Conservation (phyloP, 192 early-diverging fungal genomes). For the Coemansia umbellata region DNA sequence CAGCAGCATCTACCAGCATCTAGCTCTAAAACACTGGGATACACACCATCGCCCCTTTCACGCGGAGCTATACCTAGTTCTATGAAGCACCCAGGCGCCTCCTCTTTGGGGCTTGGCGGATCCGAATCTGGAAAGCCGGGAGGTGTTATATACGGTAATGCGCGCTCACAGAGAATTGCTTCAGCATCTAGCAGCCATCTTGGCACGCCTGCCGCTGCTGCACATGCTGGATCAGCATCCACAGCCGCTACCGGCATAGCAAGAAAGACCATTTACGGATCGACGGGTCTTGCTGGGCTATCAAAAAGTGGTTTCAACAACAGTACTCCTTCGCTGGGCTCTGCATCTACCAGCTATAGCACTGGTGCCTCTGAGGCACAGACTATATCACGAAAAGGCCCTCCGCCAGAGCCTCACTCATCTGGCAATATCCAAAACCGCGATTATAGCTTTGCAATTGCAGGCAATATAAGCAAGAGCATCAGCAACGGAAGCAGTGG, state of each 20-base stretch:
- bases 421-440: conserved; percentile 12
- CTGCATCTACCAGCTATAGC: neutral
- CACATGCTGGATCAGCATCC: conserved; percentile 4
- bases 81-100: neutral
- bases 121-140: neutral
- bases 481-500: conserved; percentile 3
- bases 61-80: neutral
- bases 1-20: neutral
- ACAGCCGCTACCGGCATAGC: conserved; percentile 3
- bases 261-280: conserved; percentile 47
- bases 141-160: conserved; percentile 24
- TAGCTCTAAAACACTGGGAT: neutral
- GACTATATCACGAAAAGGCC: conserved; percentile 30
- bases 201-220: conserved; percentile 8
- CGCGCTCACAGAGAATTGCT: conserved; percentile 33
- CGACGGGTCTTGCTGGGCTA: conserved; percentile 25
- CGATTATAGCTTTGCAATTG: conserved; percentile 51
- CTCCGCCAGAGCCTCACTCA: conserved; percentile 13
- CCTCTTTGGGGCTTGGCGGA: neutral
- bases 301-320: conserved; percentile 27
- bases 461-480: conserved; percentile 11
- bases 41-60: conserved; percentile 1
- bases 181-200: conserved; percentile 37
- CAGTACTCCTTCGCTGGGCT: conserved; percentile 34
- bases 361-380: neutral